Percentiles rank a stretch among this genome's conserved stretches.
Evolutionary conservation across 2,329 filamentous ascomycete species (phyloP).

Genomic region (Sporothrix variecibatus): DNA sequence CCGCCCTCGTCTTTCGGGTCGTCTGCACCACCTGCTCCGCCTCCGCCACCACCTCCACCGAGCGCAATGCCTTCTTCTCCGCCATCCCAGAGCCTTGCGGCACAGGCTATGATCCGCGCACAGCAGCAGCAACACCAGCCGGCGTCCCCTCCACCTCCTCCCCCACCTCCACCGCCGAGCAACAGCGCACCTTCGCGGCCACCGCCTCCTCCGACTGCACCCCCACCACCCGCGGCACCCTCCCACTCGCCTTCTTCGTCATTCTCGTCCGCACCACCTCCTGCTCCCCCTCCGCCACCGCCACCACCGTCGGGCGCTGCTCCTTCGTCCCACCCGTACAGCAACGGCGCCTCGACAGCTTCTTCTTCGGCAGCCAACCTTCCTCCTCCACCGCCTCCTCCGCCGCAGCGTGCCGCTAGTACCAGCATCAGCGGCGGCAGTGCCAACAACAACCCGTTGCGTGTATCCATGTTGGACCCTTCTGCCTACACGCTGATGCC

Average conservation of each 20-base stretch:
- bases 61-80: slow-evolving; percentile 37
- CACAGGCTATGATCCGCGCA: slow-evolving; percentile 45
- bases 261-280: slow-evolving; percentile 25
- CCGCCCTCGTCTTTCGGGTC: slow-evolving; percentile 36
- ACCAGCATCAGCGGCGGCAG: slow-evolving; percentile 35
- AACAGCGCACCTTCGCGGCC: slow-evolving; percentile 44
- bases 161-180: slow-evolving; percentile 42
- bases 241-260: slow-evolving; percentile 25
- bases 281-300: slow-evolving; percentile 41
- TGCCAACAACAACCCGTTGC: slow-evolving; percentile 46
- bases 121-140: slow-evolving; percentile 28
- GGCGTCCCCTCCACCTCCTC: slow-evolving; percentile 36
- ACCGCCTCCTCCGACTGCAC: slow-evolving; percentile 36
- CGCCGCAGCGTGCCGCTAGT: slow-evolving; percentile 36
- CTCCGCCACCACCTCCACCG: slow-evolving; percentile 42
- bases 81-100: slow-evolving; percentile 41
- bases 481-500: slow-evolving; percentile 72
- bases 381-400: slow-evolving; percentile 39
- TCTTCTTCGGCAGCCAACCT: slow-evolving; percentile 41
- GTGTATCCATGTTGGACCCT: slow-evolving; percentile 68
- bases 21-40: slow-evolving; percentile 39
- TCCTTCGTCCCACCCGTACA: slow-evolving; percentile 39
- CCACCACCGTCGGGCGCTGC: slow-evolving; percentile 38
- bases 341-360: neutral
- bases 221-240: slow-evolving; percentile 31